Percentiles rank a stretch among this genome's conserved stretches.
Evolutionary conservation across 2,329 filamentous ascomycete species (phyloP).

Genomic region (Clarireedia paspali): DNA sequence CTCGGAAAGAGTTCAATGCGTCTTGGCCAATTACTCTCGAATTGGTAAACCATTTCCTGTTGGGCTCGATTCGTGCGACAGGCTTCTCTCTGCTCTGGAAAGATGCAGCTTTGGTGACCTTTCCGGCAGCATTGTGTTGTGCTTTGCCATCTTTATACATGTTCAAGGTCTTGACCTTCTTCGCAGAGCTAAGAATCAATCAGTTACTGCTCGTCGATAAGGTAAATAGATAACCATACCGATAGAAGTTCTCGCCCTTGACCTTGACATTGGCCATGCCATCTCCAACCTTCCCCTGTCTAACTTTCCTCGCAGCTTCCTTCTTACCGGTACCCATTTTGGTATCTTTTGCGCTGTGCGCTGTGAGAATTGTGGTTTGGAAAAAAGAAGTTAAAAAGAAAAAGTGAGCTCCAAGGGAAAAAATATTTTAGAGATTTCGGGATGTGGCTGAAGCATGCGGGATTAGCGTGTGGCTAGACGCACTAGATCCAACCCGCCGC

Average conservation of each 20-base stretch:
- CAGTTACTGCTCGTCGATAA: not conserved
- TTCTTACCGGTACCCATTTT: conserved; percentile 89
- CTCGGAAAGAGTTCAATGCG: conserved; percentile 76
- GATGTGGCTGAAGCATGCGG: conserved; percentile 15
- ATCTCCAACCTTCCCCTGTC: conserved; percentile 78
- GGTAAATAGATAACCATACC: conserved; percentile 38
- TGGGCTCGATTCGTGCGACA: conserved; percentile 83
- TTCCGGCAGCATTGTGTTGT: conserved; percentile 71
- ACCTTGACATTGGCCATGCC: conserved; percentile 85
- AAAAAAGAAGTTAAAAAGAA: conserved; percentile 11
- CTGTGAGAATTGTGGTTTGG: conserved; percentile 9
- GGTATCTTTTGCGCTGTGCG: conserved; percentile 18
- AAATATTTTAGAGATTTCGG: conserved; percentile 16
- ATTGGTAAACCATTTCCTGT: conserved; percentile 97
- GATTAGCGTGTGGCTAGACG: conserved; percentile 14
- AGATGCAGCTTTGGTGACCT: conserved; percentile 75
- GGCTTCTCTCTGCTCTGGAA: conserved; percentile 80
- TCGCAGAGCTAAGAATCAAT: conserved; percentile 47
- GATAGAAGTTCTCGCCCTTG: conserved; percentile 99
- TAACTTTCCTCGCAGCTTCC: conserved; percentile 72
- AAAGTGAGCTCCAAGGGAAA: conserved; percentile 16
- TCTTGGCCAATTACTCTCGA: conserved; percentile 85
- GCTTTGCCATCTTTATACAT: conserved; percentile 85
- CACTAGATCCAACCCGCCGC: conserved; percentile 1
- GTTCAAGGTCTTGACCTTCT: conserved; percentile 82